Evolutionary conservation across 306 rosid genomes (phyloP).

Genomic region (Dalbergia cultrata): DNA sequence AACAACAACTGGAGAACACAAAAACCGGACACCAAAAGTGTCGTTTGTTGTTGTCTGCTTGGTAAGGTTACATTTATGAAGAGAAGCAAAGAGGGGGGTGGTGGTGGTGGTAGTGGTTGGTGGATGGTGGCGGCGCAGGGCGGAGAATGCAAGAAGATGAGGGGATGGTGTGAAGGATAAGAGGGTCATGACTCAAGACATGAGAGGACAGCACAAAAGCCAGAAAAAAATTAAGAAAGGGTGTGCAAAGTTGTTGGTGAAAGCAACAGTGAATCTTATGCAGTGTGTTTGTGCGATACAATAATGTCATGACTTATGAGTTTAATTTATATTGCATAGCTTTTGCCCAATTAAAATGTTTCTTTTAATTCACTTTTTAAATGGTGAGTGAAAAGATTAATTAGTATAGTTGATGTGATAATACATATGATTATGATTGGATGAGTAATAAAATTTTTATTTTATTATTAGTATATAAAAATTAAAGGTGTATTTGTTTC

Average conservation of each 20-base stretch:
- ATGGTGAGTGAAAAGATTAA: no score
- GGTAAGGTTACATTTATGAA: background rate
- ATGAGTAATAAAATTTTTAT: no score
- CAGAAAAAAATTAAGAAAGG: background rate
- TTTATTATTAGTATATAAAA: no score
- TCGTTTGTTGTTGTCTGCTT: background rate
- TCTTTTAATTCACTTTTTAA: no score
- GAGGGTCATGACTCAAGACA: conserved; percentile 41
- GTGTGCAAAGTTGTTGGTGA: background rate
- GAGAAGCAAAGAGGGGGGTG: conserved; percentile 2
- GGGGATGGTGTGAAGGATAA: conserved; percentile 25
- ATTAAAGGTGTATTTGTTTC: no score
- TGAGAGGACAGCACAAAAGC: background rate
- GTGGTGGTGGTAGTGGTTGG: conserved; percentile 7
- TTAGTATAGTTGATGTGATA: no score
- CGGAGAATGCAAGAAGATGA: conserved; percentile 45
- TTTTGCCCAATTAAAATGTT: no score
- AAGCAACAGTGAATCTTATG: no score
- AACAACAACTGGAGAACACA: background rate
- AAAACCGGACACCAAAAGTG: conserved; percentile 20
- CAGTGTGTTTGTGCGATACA: no score
- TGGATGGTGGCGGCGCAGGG: conserved; percentile 39
- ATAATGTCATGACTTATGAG: no score
- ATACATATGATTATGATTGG: no score
- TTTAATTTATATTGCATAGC: no score